These are phyloP conservation scores for Termitomyces sp. DNA, from an alignment of 768 basidiomycete genomes.

Conservation along the genomic window DNA sequence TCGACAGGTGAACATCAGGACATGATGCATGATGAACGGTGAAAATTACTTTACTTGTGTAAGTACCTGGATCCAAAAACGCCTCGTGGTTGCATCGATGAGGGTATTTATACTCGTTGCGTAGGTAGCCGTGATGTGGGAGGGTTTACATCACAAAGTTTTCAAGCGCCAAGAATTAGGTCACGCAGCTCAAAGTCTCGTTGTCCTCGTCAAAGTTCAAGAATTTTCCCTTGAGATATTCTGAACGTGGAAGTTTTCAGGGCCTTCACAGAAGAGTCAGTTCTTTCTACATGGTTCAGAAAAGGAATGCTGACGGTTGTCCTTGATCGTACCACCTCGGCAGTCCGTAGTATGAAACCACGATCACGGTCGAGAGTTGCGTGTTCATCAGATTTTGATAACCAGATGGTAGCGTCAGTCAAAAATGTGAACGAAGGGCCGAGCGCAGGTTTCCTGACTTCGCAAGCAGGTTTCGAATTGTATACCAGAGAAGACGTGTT, in stretches of 20 bases:
- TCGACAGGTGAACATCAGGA: too few relatives aligned
- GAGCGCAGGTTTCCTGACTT: conserved; percentile 61
- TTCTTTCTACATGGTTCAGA: neutral
- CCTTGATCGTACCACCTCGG: conserved; percentile 42
- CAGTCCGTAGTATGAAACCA: conserved; percentile 24
- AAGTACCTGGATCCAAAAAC: too few relatives aligned
- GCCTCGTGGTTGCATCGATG: too few relatives aligned
- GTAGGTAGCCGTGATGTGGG: neutral
- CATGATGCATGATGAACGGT: too few relatives aligned
- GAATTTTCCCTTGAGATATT: conserved; percentile 26
- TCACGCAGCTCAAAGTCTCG: neutral
- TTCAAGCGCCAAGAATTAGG: neutral
- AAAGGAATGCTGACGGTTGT: conserved; percentile 26
- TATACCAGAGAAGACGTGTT: conserved; percentile 35
- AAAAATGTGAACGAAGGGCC: conserved; percentile 74
- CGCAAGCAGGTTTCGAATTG: conserved; percentile 15
- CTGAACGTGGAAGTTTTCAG: conserved; percentile 37
- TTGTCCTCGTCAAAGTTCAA: neutral
- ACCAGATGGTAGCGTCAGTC: conserved; percentile 74
- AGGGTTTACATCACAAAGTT: neutral
- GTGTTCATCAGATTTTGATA: conserved; percentile 30
- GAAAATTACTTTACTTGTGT: too few relatives aligned
- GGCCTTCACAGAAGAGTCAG: conserved; percentile 22
- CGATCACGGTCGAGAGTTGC: conserved; percentile 14
- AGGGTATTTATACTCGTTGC: too few relatives aligned